These are phyloP conservation scores for Cucumis hystrix DNA, from an alignment of 306 rosid species.

Conservation along the genomic window DNA sequence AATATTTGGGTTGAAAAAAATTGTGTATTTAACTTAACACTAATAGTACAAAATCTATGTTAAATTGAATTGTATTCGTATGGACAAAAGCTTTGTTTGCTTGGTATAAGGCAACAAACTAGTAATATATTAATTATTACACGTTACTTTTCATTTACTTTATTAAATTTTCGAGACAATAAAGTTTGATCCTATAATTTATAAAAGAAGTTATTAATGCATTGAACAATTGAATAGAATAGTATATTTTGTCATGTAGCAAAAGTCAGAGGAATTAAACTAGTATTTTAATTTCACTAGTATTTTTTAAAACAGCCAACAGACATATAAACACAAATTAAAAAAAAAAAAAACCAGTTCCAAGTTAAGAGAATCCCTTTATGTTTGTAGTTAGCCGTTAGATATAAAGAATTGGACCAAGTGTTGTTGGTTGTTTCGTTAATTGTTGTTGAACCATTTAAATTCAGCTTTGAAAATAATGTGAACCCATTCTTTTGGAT, in stretches of 20 bases:
- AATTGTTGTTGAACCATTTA: not conserved
- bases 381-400: not conserved
- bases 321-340: not conserved
- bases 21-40: no score
- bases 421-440: not conserved
- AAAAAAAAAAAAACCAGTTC: not conserved
- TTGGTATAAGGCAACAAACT: no score
- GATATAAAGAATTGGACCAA: not conserved
- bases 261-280: not conserved
- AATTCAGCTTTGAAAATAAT: not conserved
- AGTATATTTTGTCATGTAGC: not conserved
- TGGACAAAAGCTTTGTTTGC: no score
- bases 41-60: no score
- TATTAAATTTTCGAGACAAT: no score
- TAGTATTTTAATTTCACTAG: not conserved
- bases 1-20: no score
- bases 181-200: not conserved
- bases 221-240: not conserved
- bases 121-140: no score
- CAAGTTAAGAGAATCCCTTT: not conserved
- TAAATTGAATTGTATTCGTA: no score
- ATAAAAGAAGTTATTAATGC: not conserved
- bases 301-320: not conserved
- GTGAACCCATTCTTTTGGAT: not conserved
- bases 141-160: no score